phyloP scores from a whole-genome alignment of 75 land plant species.

The Pinus taeda region DNA sequence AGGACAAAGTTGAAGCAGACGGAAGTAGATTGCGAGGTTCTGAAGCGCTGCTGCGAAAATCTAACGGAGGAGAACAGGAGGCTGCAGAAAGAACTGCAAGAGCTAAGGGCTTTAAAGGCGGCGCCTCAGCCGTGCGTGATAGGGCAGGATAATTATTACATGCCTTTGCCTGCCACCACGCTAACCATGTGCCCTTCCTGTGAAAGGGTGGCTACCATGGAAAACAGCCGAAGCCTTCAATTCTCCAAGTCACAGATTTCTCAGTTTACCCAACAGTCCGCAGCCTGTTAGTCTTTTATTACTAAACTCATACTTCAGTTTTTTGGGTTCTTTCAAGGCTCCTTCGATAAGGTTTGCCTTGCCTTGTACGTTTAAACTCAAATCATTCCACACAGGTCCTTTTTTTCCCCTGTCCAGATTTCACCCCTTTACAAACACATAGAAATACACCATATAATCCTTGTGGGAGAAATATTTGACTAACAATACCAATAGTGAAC shows the following conservation, averaged over 20 bases:
- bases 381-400: no score
- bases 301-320: no score
- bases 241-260: slow-evolving; percentile 11
- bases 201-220: slow-evolving; percentile 65
- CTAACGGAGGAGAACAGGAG: slow-evolving; percentile 84
- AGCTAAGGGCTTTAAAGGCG: slow-evolving; percentile 72
- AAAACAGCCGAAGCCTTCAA: slow-evolving; percentile 7
- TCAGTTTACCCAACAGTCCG: slow-evolving; percentile 8
- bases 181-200: slow-evolving; percentile 93
- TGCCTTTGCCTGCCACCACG: slow-evolving; percentile 88
- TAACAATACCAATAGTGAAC: no score
- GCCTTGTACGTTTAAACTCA: no score
- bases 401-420: no score
- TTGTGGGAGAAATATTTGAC: no score
- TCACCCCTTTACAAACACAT: no score
- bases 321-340: no score
- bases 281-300: neutral
- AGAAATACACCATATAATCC: no score
- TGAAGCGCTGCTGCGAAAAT: slow-evolving; percentile 84
- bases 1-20: slow-evolving; percentile 95
- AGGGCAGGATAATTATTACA: slow-evolving; percentile 41
- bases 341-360: no score
- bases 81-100: slow-evolving; percentile 83
- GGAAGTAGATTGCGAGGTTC: slow-evolving; percentile 88
- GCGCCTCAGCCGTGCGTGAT: slow-evolving; percentile 19